Evolutionary conservation across 345 rosid species (phyloP), one percentile per base, ranked within the genome.

Genomic region (Litchi chinensis): DNA sequence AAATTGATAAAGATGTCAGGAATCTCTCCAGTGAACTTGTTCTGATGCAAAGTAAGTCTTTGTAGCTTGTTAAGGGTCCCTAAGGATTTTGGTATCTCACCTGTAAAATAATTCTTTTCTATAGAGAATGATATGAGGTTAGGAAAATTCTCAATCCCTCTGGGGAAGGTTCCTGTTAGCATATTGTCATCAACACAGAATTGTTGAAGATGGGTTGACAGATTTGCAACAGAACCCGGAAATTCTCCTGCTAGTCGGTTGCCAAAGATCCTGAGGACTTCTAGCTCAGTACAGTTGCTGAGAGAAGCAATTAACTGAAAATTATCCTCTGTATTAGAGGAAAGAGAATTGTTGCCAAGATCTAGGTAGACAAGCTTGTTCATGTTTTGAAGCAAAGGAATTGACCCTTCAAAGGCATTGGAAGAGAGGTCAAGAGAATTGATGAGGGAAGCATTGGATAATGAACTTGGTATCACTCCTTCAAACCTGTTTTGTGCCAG

Each of bases 391-490:
- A 64, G 40, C 1, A 50, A 28, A n/a, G 79, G 78, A 76, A 79
- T n/a, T 9, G 73, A 65, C 39, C 82, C 79, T 15, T 48, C 10
- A 18, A 79, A 68, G n/a, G 1, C 18, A 19, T 74, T 79, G 16
- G 9, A 24, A 50, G 78, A 68, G 54, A 79, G 2, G 24, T 79
- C 82, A 1, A 79, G 74, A 19, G 0, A 1, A 59, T 68, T 52
- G 41, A 79, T 79, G 1, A 21, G 41, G 37, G 82, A 75, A 50
- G 19, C 54, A 2, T 62, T 1, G 46, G 70, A 74, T 65, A 79
- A 50, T 43, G 41, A 79, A 68, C 24, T 79, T n/a, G 82, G 79
- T 6, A 79, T 18, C 8, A 52, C 18, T 10, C 82, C 82, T 62
- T 39, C 64, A 10, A 79, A 39, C 40, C 37, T 60, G 76, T 79